Evolutionary conservation across 805 yeast genomes (phyloP), one percentile per base, ranked within the genome.

Genomic region (Starmerella sirachaensis): DNA sequence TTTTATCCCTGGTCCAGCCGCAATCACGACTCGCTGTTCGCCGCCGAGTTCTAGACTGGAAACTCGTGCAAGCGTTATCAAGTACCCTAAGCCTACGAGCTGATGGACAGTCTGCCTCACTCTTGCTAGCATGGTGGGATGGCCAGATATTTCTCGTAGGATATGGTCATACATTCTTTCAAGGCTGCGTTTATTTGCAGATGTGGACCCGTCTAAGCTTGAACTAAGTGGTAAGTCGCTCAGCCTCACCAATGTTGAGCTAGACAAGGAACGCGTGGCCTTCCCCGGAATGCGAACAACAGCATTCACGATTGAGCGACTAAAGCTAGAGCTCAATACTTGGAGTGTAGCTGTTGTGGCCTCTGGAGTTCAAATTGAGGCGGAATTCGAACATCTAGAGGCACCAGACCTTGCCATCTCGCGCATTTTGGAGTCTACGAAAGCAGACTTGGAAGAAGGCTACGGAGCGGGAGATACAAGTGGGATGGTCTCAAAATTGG

Each of bases 141-240:
- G 51, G 51, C 49, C 48, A 56, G 81, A 79, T 58, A 66, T 86
- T 29, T 94, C 85, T 52, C 79, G 81, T 59, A 65, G 93, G 49
- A 69, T 85, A 26, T 69, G 86, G 29, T 72, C 80, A 29, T 84
- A 83, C 57, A 72, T 85, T 4, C 68, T 86, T 18, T 82, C 80
- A 54, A 88, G 83, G 57, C 70, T 85, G 30, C 74, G 86, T 12
- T 60, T 86, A 29, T 82, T 86, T 52, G 79, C 94, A 1, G 80
- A 78, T 47, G 70, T 85, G 17, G 93, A 85, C 56, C 63, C 84
- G 14, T 78, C 84, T 14, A 79, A 84, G 53, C 57, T 86, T 37
- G 91, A 84, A 51, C 84, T 86, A 0, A 76, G 93, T 5, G 68
- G 64, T 38, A 63, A 57, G 12, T 47, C 43, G 28, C 44, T 59